Percentiles rank a stretch among this genome's conserved stretches.
phyloP scores from a whole-genome alignment of 345 rosid genomes.

The Salix koriyanagi region DNA sequence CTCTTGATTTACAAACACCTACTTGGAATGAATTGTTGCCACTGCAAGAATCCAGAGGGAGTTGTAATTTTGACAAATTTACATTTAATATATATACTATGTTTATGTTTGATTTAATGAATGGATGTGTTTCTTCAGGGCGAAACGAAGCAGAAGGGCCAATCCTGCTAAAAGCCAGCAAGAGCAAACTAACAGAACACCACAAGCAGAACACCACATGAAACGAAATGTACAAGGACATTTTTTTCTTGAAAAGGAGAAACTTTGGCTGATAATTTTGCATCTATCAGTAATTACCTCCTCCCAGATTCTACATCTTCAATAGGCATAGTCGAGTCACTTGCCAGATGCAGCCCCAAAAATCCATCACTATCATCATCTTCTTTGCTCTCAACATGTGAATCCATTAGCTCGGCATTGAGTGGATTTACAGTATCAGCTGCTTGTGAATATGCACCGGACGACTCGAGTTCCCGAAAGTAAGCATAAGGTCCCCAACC shows the following conservation, averaged over 20 bases:
- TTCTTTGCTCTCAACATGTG: constrained; percentile 20
- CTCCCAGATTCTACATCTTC: constrained; percentile 43
- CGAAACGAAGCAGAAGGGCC: background rate
- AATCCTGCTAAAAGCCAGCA: background rate
- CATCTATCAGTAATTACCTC: constrained; percentile 2
- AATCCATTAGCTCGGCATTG: constrained; percentile 13
- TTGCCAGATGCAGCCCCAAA: constrained; percentile 41
- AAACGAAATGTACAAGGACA: background rate
- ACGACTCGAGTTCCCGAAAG: constrained; percentile 48
- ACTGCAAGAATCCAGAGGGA: background rate
- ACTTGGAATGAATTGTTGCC: too few species aligned
- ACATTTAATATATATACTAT: background rate
- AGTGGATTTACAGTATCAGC: constrained; percentile 15
- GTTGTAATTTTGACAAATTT: background rate
- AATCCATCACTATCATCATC: constrained; percentile 36
- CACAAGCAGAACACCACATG: background rate
- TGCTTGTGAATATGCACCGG: constrained; percentile 17
- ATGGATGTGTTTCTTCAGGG: background rate
- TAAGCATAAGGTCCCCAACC: constrained; percentile 78
- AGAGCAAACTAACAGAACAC: background rate
- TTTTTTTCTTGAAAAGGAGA: background rate
- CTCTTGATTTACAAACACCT: too few species aligned
- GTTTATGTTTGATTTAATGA: background rate
- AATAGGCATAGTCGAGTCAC: constrained; percentile 22
- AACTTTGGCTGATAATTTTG: background rate